Evolutionary conservation across 148 eudicot genomes (phyloP), one percentile per base, ranked within the genome.

Genomic region (Vaccinium corymbosum): DNA sequence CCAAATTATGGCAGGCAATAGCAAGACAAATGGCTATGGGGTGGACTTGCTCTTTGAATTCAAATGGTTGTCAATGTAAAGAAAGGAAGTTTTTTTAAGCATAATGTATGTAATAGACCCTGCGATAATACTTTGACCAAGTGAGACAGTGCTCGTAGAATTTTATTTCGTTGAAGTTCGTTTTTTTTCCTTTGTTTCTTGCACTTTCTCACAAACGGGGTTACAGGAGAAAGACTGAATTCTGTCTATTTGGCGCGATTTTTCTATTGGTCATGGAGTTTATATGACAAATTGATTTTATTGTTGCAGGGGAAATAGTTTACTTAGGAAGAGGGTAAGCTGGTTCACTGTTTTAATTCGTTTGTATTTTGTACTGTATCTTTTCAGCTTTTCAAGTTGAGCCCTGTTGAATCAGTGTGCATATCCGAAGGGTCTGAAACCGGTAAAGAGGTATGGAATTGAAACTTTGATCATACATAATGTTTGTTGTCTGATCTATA

Each of bases 311-410:
- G n/a, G 19, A 75, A 14, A 75, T 42, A 27, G 29, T 35, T 14
- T 74, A 74, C 46, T 42, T 20, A 42, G 46, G 46, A 74, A 14
- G 49, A 42, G 19, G 52, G 38, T 35, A 42, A 74, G 14, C 50
- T 74, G 86, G 11, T 42, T 38, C 6, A 3, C 55, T 70, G 4
- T 62, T 79, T 73, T 32, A 82, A 82, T 35, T 27, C 6, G 6
- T 84, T 79, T 56, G 61, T 71, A 76, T n/a, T 84, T 79, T 56
- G 61, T 71, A 76, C 29, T 88, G 7, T 80, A 55, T 35, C 76
- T 80, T 76, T 78, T 14, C 91, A 94, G 98, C 78, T 94, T 81
- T 89, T 92, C 79, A 92, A 89, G 88, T 78, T 94, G 46, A 88
- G 94, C 70, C 78, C 90, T 51, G 77, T 84, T 42, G 86, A 86